These are phyloP conservation scores for Punica granatum DNA, from an alignment of 345 rosid species.

Conservation along the genomic window DNA sequence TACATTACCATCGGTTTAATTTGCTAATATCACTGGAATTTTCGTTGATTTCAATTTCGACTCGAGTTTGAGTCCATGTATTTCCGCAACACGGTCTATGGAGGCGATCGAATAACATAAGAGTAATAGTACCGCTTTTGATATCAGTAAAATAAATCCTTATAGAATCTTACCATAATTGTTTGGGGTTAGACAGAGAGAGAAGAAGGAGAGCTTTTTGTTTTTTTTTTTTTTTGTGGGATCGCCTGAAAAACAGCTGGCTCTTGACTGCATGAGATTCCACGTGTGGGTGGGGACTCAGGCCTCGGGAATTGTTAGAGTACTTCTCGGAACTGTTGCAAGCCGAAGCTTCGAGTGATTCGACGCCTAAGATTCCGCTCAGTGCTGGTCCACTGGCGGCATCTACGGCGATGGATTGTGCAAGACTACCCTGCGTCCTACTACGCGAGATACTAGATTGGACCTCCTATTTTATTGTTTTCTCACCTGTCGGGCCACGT, in stretches of 20 bases:
- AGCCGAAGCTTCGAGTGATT: conserved; percentile 11
- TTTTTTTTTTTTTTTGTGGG: neutral
- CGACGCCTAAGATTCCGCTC: conserved; percentile 31
- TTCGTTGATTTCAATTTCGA: too few species aligned
- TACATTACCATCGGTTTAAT: too few species aligned
- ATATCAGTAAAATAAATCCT: too few species aligned
- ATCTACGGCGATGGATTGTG: conserved; percentile 40
- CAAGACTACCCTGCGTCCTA: conserved; percentile 8
- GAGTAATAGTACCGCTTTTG: too few species aligned
- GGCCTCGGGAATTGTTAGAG: conserved; percentile 18
- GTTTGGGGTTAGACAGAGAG: too few species aligned
- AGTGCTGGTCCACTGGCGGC: conserved; percentile 22
- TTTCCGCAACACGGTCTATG: too few species aligned
- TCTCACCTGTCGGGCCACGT: neutral
- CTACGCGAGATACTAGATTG: conserved; percentile 11
- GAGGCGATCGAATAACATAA: too few species aligned
- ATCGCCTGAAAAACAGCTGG: conserved; percentile 3
- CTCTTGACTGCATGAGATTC: conserved; percentile 12
- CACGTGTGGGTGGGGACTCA: conserved; percentile 24
- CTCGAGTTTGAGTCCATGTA: too few species aligned
- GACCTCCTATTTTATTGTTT: neutral
- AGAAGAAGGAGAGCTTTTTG: neutral
- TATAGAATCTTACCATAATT: conserved; percentile 7
- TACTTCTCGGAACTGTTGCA: conserved; percentile 14
- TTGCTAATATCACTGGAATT: too few species aligned